Evolutionary conservation across 169 alveolate species (phyloP).

Genomic region (Sarcocystis neurona): DNA sequence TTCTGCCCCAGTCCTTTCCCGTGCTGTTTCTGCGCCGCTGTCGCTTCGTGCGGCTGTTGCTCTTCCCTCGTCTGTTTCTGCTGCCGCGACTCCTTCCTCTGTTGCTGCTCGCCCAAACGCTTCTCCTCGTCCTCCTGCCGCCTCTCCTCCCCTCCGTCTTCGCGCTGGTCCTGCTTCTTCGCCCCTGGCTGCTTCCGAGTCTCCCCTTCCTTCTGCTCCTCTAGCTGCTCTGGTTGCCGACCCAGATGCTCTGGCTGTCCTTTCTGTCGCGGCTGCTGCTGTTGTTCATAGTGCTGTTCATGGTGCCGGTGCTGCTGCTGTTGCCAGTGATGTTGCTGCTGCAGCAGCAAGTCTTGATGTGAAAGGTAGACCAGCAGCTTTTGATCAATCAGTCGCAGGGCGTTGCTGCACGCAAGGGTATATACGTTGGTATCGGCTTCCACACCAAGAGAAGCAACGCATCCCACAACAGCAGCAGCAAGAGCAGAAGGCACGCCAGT

Average conservation of each 20-base stretch:
- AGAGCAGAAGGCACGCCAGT: conserved; percentile 57
- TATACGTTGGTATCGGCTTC: conserved; percentile 57
- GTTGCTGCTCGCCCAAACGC: not conserved
- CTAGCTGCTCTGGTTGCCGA: not conserved
- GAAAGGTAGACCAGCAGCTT: not conserved
- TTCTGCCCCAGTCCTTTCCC: not conserved
- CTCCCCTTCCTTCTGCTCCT: not conserved
- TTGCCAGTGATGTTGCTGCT: not conserved
- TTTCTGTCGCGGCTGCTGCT: not conserved
- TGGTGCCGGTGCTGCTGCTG: not conserved
- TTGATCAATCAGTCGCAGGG: conserved; percentile 21
- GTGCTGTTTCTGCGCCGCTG: not conserved
- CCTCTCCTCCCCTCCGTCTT: not conserved
- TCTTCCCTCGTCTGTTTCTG: no score
- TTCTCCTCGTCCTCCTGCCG: not conserved
- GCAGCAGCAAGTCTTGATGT: not conserved
- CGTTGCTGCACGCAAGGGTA: conserved; percentile 47
- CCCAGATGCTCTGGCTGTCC: not conserved
- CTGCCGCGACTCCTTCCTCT: not conserved
- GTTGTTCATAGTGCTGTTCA: not conserved
- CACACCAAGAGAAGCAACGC: conserved; percentile 46
- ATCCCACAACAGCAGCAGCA: conserved; percentile 58
- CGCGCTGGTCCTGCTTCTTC: not conserved
- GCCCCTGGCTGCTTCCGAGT: not conserved
- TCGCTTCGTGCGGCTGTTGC: not conserved